phyloP scores from a whole-genome alignment of 1,284 basidiomycete genomes.

The Ceratobasidium sp. region DNA sequence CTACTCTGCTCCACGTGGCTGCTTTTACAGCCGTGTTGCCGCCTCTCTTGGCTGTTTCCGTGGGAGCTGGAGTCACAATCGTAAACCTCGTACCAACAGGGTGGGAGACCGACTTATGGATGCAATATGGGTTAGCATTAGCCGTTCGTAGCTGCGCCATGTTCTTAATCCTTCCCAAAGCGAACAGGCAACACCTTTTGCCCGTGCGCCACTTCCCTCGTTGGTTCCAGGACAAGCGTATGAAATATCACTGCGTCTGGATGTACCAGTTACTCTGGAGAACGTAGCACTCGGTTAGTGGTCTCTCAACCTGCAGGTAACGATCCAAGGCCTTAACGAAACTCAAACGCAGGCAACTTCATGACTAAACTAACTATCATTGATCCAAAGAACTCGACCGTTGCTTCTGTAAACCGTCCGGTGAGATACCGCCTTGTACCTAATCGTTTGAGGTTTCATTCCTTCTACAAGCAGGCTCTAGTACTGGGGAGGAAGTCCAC shows the following conservation, averaged over 20 bases:
- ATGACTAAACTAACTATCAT: constrained; percentile 31
- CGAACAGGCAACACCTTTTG: constrained; percentile 40
- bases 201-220: constrained; percentile 17
- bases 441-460: not conserved
- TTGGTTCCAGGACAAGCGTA: constrained; percentile 30
- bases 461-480: constrained; percentile 27
- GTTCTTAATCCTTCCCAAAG: constrained; percentile 3
- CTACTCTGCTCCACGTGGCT: constrained; percentile 43
- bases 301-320: not conserved
- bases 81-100: constrained; percentile 31
- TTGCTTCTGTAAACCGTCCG: constrained; percentile 35
- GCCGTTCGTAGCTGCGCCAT: not conserved
- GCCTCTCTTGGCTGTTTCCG: constrained; percentile 27
- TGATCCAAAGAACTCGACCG: constrained; percentile 35
- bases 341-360: constrained; percentile 25
- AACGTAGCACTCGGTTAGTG: constrained; percentile 36
- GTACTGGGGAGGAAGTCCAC: constrained; percentile 8
- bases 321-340: not conserved
- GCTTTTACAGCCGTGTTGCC: constrained; percentile 38
- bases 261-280: constrained; percentile 27
- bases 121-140: constrained; percentile 38
- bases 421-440: not conserved
- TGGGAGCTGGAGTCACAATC: constrained; percentile 30
- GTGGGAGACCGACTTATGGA: constrained; percentile 38
- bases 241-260: constrained; percentile 20